Conservation (phyloP, 164 flowering plant genomes). For the Magnolia officinalis region DNA sequence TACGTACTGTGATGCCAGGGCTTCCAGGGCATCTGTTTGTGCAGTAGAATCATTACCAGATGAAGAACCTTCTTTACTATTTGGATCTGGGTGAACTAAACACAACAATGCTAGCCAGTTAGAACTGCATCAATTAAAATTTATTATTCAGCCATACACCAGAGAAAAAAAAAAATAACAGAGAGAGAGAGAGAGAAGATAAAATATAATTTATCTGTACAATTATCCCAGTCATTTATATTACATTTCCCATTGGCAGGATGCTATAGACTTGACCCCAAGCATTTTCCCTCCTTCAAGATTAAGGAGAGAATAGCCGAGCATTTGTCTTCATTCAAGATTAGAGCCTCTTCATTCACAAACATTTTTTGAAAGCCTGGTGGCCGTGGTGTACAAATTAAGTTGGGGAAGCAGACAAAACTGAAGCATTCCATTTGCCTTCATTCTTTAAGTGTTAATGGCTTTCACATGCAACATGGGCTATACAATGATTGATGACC, state of each 20-base stretch:
- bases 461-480: too few species aligned
- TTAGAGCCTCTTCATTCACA: too few species aligned
- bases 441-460: too few species aligned
- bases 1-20: conserved; percentile 10
- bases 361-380: too few species aligned
- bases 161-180: neutral
- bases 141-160: neutral
- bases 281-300: neutral
- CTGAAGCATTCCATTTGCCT: too few species aligned
- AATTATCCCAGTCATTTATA: neutral
- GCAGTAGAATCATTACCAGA: conserved; percentile 4
- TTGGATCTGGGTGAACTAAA: conserved; percentile 9
- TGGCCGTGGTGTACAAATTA: too few species aligned
- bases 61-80: conserved; percentile 6
- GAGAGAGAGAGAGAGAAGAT: neutral
- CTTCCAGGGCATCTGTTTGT: neutral
- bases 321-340: neutral
- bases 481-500: too few species aligned
- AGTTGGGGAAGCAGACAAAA: too few species aligned
- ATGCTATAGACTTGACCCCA: neutral
- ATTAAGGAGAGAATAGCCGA: neutral
- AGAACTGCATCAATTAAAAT: neutral
- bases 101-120: neutral
- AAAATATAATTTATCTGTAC: neutral
- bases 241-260: neutral